phyloP scores from a whole-genome alignment of 495 filamentous ascomycete genomes.

The Parachaetomium inaequale region DNA sequence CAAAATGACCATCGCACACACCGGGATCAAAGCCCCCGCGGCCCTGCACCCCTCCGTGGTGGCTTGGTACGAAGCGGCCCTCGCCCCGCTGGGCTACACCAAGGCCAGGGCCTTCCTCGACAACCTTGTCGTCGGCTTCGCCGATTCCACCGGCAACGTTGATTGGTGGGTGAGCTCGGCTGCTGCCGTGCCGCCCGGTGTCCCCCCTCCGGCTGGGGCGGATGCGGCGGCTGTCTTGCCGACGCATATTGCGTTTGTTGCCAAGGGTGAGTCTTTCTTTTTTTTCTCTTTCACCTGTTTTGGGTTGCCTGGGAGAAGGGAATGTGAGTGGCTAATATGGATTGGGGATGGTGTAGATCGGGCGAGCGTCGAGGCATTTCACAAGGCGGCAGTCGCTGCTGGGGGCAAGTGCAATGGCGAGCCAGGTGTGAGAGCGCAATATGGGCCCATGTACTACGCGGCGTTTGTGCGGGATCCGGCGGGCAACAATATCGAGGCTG shows the following conservation, averaged over 20 bases:
- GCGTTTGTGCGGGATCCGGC: conserved; percentile 51
- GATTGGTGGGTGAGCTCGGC: conserved; percentile 24
- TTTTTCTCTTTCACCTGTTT: not conserved
- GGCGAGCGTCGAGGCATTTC: conserved; percentile 24
- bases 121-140: conserved; percentile 23
- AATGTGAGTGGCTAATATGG: not conserved
- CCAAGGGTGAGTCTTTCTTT: conserved; percentile 18
- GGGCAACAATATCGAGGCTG: conserved; percentile 52
- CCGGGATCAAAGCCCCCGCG: conserved; percentile 20
- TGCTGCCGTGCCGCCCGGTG: not conserved
- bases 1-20: conserved; percentile 29
- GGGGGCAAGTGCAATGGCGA: conserved; percentile 40
- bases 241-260: conserved; percentile 21
- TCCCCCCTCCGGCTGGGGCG: not conserved
- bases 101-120: conserved; percentile 3
- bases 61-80: conserved; percentile 21
- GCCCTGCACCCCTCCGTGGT: conserved; percentile 11
- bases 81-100: conserved; percentile 28
- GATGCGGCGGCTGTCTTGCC: not conserved
- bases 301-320: not conserved
- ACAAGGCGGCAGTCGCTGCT: conserved; percentile 20
- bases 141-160: conserved; percentile 4
- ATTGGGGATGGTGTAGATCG: conserved; percentile 9
- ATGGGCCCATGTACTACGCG: conserved; percentile 46
- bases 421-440: conserved; percentile 43